Percentiles rank a stretch among this genome's conserved stretches.
These are phyloP conservation scores for Rheum nobile DNA, from an alignment of 148 eudicot species.

Conservation along the genomic window DNA sequence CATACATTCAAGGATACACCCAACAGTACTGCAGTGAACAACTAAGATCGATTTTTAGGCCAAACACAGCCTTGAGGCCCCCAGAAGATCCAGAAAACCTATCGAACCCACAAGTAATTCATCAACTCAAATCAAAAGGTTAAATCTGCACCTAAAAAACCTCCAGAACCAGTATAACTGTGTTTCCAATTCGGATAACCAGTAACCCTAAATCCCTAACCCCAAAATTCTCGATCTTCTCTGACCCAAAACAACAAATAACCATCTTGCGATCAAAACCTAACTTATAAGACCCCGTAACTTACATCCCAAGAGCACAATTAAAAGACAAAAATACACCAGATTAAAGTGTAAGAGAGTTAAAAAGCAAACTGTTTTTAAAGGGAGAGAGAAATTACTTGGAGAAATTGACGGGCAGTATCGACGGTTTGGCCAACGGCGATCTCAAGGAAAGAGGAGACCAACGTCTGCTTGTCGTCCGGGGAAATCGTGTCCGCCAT, in stretches of 20 bases:
- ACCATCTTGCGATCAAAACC: background rate
- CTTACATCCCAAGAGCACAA: background rate
- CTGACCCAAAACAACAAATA: background rate
- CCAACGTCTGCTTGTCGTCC: slow-evolving; percentile 42
- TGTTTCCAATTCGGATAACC: background rate
- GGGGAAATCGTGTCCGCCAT: slow-evolving; percentile 47
- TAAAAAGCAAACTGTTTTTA: background rate
- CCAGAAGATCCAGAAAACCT: background rate
- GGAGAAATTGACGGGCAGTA: slow-evolving; percentile 82
- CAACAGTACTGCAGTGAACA: background rate
- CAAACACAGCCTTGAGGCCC: background rate
- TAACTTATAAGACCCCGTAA: background rate
- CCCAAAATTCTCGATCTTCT: background rate
- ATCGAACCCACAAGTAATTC: background rate
- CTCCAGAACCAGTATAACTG: background rate
- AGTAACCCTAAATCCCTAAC: background rate
- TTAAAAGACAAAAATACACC: background rate
- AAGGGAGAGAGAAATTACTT: slow-evolving; percentile 28
- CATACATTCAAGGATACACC: background rate
- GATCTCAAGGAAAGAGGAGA: slow-evolving; percentile 77
- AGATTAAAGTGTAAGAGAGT: background rate
- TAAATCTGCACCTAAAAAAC: background rate
- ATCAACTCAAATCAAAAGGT: background rate
- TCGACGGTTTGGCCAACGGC: slow-evolving; percentile 76
- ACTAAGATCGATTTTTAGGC: background rate